These are phyloP conservation scores for Cerioporus squamosus DNA, from an alignment of 1,284 basidiomycete species.

Conservation along the genomic window DNA sequence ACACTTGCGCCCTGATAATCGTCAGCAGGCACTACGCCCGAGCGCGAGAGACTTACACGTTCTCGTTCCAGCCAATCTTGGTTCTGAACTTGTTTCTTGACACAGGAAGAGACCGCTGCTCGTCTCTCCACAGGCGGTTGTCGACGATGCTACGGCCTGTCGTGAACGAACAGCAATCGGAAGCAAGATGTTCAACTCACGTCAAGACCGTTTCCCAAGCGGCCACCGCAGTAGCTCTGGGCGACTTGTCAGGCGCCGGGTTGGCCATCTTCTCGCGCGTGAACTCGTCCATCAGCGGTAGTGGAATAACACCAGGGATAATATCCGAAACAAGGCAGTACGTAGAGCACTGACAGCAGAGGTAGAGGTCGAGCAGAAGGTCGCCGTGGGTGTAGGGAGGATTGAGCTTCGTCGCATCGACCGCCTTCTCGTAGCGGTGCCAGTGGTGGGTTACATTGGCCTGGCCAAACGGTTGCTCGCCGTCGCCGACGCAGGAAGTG, in stretches of 20 bases:
- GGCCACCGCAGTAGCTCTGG: slow-evolving; percentile 53
- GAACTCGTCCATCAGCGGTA: slow-evolving; percentile 51
- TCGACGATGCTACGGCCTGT: slow-evolving; percentile 56
- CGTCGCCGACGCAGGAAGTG: slow-evolving; percentile 55
- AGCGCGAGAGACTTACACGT: slow-evolving; percentile 49
- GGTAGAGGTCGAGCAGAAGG: slow-evolving; percentile 74
- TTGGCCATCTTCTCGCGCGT: slow-evolving; percentile 43
- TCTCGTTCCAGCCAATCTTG: slow-evolving; percentile 69
- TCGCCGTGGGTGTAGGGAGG: slow-evolving; percentile 64
- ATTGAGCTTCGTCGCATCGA: slow-evolving; percentile 66
- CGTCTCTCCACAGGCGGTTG: slow-evolving; percentile 74
- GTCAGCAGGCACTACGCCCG: slow-evolving; percentile 1
- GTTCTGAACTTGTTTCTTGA: slow-evolving; percentile 56
- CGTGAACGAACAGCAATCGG: background rate
- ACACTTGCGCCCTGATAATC: slow-evolving; percentile 50
- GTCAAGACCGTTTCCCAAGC: slow-evolving; percentile 69
- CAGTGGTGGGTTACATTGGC: slow-evolving; percentile 80
- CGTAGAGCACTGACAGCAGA: slow-evolving; percentile 81
- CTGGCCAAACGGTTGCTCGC: slow-evolving; percentile 47
- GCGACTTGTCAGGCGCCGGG: slow-evolving; percentile 44
- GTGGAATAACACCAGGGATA: slow-evolving; percentile 72
- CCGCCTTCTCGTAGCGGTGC: slow-evolving; percentile 69
- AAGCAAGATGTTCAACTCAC: slow-evolving; percentile 46
- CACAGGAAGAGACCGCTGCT: slow-evolving; percentile 60
- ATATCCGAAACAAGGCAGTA: slow-evolving; percentile 71